Percentiles rank a stretch among this genome's conserved stretches.
Conservation (phyloP, 805 yeast species). For the Saturnispora kantuleensis region DNA sequence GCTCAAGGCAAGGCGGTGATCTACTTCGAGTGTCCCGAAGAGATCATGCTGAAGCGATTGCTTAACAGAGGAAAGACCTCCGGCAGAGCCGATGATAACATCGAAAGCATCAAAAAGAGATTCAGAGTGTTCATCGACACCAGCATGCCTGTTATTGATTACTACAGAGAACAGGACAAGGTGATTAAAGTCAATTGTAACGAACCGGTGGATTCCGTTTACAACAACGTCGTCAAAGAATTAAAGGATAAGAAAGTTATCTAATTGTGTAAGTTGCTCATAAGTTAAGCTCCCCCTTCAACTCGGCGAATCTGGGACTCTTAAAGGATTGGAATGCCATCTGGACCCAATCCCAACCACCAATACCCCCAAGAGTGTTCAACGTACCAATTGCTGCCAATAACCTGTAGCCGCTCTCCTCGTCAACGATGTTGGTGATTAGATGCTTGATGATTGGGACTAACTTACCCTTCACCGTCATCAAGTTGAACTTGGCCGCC, state of each 20-base stretch:
- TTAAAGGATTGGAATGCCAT: slow-evolving; percentile 9
- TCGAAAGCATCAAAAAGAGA: slow-evolving; percentile 83
- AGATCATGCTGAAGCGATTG: slow-evolving; percentile 74
- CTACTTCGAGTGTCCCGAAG: slow-evolving; percentile 75
- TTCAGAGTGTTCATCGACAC: slow-evolving; percentile 80
- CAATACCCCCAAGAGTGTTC: slow-evolving; percentile 18
- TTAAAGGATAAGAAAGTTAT: slow-evolving; percentile 36
- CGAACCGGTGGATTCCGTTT: slow-evolving; percentile 71
- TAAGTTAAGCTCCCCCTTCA: slow-evolving; percentile 16
- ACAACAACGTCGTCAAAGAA: slow-evolving; percentile 55
- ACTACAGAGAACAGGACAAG: slow-evolving; percentile 60
- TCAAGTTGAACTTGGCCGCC: slow-evolving; percentile 23
- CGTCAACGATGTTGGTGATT: slow-evolving; percentile 23
- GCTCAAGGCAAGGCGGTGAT: slow-evolving; percentile 63
- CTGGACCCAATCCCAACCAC: slow-evolving; percentile 6
- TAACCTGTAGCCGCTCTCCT: slow-evolving; percentile 63
- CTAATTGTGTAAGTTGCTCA: slow-evolving; percentile 1
- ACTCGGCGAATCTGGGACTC: slow-evolving; percentile 15
- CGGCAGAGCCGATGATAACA: slow-evolving; percentile 89
- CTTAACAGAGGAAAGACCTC: slow-evolving; percentile 89
- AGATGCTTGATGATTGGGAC: slow-evolving; percentile 6
- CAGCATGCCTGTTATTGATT: slow-evolving; percentile 87
- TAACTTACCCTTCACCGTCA: slow-evolving; percentile 10
- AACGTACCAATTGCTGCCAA: slow-evolving; percentile 56
- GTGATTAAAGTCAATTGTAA: slow-evolving; percentile 77